phyloP scores from a whole-genome alignment of 192 early-diverging fungal species.

The Allomyces javanicus region DNA sequence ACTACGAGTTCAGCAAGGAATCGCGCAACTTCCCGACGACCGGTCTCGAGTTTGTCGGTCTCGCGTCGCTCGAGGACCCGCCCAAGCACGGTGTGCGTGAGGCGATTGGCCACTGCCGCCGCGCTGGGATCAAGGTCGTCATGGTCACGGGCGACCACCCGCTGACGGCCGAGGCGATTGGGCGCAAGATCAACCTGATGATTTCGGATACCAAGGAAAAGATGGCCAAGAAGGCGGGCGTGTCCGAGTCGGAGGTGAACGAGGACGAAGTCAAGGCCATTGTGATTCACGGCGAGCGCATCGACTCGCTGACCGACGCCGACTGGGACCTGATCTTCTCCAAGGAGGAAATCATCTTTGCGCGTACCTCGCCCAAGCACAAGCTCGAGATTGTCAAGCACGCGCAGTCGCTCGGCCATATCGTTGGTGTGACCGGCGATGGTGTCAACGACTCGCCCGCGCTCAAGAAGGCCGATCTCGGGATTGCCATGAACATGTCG shows the following conservation, averaged over 20 bases:
- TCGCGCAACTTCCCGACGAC: slow-evolving; percentile 23
- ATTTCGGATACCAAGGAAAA: slow-evolving; percentile 73
- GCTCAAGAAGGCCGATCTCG: slow-evolving; percentile 58
- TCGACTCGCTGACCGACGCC: slow-evolving; percentile 52
- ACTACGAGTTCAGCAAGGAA: slow-evolving; percentile 59
- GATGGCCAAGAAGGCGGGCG: slow-evolving; percentile 49
- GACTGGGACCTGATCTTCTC: slow-evolving; percentile 88
- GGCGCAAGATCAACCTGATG: slow-evolving; percentile 88
- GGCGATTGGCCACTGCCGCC: slow-evolving; percentile 57
- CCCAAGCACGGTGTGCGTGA: slow-evolving; percentile 65
- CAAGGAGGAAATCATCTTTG: slow-evolving; percentile 82
- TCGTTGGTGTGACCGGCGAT: slow-evolving; percentile 57
- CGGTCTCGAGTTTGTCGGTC: slow-evolving; percentile 65
- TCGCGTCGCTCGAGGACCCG: slow-evolving; percentile 88
- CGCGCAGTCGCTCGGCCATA: slow-evolving; percentile 43
- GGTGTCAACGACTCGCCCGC: slow-evolving; percentile 64
- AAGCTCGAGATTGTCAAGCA: slow-evolving; percentile 52
- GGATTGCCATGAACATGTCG: slow-evolving; percentile 25
- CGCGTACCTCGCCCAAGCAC: slow-evolving; percentile 44
- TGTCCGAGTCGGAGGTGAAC: slow-evolving; percentile 31
- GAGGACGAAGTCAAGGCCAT: slow-evolving; percentile 74
- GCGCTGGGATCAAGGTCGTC: slow-evolving; percentile 84
- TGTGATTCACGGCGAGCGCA: slow-evolving; percentile 79
- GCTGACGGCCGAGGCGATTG: slow-evolving; percentile 81
- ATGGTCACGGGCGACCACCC: slow-evolving; percentile 99